Conservation (phyloP, 331 rosid species). For the Phaseolus coccineus region DNA sequence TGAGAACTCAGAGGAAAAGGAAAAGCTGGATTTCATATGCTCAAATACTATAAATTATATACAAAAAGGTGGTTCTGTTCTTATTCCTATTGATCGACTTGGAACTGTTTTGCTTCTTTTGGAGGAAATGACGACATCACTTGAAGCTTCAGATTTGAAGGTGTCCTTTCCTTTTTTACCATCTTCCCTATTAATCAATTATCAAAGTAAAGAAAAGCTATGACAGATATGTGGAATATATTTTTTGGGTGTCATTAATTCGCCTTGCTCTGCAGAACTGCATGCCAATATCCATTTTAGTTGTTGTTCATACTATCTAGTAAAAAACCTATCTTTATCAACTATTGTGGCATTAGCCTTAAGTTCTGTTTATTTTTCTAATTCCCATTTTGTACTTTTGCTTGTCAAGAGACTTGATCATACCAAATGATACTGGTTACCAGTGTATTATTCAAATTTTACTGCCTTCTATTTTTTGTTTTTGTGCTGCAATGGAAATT, state of each 20-base stretch:
- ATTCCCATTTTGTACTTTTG: constrained; percentile 7
- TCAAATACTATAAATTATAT: constrained; percentile 68
- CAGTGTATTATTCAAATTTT: not conserved
- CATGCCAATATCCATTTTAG: constrained; percentile 11
- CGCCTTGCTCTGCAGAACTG: constrained; percentile 2
- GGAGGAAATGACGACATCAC: constrained; percentile 69
- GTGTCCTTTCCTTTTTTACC: constrained; percentile 41
- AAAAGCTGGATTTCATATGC: constrained; percentile 68
- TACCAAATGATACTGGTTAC: constrained; percentile 21
- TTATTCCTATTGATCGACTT: constrained; percentile 68
- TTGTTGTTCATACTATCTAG: constrained; percentile 20
- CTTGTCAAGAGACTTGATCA: not conserved
- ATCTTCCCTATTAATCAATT: constrained; percentile 25
- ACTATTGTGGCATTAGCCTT: not conserved
- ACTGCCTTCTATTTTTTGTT: not conserved
- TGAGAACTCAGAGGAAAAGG: constrained; percentile 67
- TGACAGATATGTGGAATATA: not conserved
- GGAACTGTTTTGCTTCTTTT: constrained; percentile 77
- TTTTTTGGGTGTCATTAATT: constrained; percentile 11
- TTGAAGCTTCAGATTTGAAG: constrained; percentile 70
- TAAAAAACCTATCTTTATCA: constrained; percentile 7
- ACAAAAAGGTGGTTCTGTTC: constrained; percentile 85
- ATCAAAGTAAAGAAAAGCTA: not conserved
- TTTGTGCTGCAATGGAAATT: constrained; percentile 19
- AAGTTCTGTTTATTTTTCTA: not conserved